phyloP scores from a whole-genome alignment of 441 rosid species.

The Gossypium gossypioides region DNA sequence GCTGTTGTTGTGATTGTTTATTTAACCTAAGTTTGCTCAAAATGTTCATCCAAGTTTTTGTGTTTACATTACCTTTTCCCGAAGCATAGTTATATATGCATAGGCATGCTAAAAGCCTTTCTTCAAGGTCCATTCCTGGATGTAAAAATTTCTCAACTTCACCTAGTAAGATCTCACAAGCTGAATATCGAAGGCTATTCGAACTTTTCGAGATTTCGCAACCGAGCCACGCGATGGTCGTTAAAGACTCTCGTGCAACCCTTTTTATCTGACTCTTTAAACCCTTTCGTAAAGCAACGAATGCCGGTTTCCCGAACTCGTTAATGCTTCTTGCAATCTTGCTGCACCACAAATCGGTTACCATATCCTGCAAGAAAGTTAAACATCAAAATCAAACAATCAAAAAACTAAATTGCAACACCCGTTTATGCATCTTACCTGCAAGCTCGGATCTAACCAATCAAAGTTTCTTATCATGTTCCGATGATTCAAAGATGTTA shows the following conservation, averaged over 20 bases:
- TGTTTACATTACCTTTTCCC: conserved; percentile 52
- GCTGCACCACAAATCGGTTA: conserved; percentile 61
- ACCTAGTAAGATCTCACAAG: conserved; percentile 57
- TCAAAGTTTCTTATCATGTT: conserved; percentile 64
- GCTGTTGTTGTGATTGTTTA: not conserved
- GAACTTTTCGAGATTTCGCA: conserved; percentile 61
- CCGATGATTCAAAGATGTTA: conserved; percentile 46
- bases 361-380: conserved; percentile 47
- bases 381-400: not conserved
- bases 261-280: conserved; percentile 54
- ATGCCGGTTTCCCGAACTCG: conserved; percentile 46
- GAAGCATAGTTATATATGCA: conserved; percentile 89
- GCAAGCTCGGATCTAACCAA: conserved; percentile 71
- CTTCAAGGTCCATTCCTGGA: conserved; percentile 82
- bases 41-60: not conserved
- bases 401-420: not conserved
- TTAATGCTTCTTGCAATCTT: conserved; percentile 53
- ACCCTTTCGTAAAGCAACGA: conserved; percentile 47
- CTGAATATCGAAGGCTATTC: conserved; percentile 41
- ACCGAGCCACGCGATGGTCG: conserved; percentile 66
- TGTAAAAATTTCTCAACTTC: conserved; percentile 65
- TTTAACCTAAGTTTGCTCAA: not conserved
- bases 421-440: conserved; percentile 28
- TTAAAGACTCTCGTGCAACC: conserved; percentile 54
- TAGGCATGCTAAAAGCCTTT: conserved; percentile 67